These are phyloP conservation scores for Chrysoporthe cubensis DNA, from an alignment of 2,329 filamentous ascomycete species.

Conservation along the genomic window DNA sequence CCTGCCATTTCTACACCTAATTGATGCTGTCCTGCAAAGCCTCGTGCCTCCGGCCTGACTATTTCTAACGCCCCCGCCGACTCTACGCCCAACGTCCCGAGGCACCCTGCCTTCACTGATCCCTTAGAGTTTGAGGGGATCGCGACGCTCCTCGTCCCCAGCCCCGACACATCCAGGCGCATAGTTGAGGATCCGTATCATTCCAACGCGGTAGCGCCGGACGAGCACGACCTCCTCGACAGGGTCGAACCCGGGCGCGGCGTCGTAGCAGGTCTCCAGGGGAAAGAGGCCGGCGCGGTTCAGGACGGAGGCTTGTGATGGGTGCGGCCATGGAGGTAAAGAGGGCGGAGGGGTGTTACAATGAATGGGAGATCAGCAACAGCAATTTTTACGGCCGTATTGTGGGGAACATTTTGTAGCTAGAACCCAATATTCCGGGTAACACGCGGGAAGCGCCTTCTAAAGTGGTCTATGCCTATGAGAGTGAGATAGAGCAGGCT, in stretches of 20 bases:
- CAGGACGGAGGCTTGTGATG: neutral
- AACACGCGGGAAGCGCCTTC: neutral
- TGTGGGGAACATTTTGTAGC: neutral
- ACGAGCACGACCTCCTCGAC: slow-evolving; percentile 12
- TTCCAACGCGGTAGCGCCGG: slow-evolving; percentile 1
- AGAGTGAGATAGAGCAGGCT: neutral
- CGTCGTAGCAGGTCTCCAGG: neutral
- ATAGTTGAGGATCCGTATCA: slow-evolving; percentile 11
- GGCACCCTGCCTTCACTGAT: neutral
- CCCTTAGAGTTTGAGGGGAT: slow-evolving; percentile 10
- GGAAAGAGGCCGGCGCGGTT: neutral
- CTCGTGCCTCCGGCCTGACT: neutral
- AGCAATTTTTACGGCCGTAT: no score
- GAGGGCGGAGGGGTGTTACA: neutral
- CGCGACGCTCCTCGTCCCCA: neutral
- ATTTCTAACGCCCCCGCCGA: neutral
- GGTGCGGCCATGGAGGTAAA: neutral
- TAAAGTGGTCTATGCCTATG: neutral
- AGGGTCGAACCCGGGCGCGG: neutral
- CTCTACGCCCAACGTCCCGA: neutral
- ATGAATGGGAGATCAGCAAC: neutral
- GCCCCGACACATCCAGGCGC: neutral
- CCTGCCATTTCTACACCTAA: neutral
- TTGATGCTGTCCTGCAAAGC: neutral
- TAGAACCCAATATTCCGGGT: neutral